phyloP scores from a whole-genome alignment of 1,139 yeast genomes.

The Blastobotrys indianensis region DNA sequence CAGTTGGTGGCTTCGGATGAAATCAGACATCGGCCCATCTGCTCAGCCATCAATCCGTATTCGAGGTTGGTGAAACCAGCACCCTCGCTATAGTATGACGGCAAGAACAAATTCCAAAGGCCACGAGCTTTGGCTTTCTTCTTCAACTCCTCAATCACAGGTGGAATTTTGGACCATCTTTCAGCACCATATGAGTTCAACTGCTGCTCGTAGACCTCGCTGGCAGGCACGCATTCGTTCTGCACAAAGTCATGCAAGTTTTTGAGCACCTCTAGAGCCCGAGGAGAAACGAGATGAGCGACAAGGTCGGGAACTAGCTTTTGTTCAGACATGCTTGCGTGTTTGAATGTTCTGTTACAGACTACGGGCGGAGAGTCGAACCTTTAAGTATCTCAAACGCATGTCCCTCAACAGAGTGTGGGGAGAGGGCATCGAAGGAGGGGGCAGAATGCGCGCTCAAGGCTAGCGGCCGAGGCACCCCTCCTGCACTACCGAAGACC shows the following conservation, averaged over 20 bases:
- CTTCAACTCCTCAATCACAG: slow-evolving; percentile 49
- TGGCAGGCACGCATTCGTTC: slow-evolving; percentile 57
- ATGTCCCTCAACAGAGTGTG: too few relatives aligned
- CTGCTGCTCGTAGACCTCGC: slow-evolving; percentile 40
- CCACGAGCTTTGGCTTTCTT: slow-evolving; percentile 51
- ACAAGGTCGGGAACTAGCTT: slow-evolving; percentile 36
- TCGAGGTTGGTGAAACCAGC: slow-evolving; percentile 63
- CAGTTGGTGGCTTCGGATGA: slow-evolving; percentile 65
- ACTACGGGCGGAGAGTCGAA: neutral
- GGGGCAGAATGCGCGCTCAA: too few relatives aligned
- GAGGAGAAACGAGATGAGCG: slow-evolving; percentile 40
- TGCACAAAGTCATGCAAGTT: slow-evolving; percentile 51
- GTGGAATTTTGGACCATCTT: slow-evolving; percentile 51
- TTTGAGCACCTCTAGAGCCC: slow-evolving; percentile 48
- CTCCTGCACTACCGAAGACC: too few relatives aligned
- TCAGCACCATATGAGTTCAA: slow-evolving; percentile 37
- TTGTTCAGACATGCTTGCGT: slow-evolving; percentile 11
- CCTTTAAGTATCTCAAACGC: too few relatives aligned
- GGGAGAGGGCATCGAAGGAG: too few relatives aligned
- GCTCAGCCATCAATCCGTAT: slow-evolving; percentile 66
- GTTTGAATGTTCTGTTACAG: too few relatives aligned
- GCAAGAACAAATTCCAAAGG: slow-evolving; percentile 61
- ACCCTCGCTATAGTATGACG: slow-evolving; percentile 53
- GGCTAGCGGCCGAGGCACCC: too few relatives aligned
- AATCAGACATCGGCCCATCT: slow-evolving; percentile 50